phyloP scores from a whole-genome alignment of 2,329 filamentous ascomycete species.

The Sphaerostilbella broomeana region DNA sequence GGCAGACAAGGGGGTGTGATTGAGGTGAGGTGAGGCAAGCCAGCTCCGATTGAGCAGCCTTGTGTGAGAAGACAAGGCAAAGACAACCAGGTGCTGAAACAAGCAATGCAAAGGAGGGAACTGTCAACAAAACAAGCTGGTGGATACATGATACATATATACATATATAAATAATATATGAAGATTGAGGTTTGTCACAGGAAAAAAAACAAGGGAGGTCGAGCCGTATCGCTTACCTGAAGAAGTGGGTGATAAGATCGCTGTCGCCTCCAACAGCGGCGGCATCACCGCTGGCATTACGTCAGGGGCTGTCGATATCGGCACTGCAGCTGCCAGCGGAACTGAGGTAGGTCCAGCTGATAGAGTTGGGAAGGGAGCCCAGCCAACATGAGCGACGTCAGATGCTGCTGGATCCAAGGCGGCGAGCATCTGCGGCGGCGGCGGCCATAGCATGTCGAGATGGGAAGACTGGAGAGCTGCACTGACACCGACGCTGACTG shows the following conservation, averaged over 20 bases:
- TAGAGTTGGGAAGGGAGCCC: neutral
- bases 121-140: neutral
- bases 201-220: too few species aligned
- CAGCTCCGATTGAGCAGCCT: too few species aligned
- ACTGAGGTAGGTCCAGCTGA: conserved; percentile 1
- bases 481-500: neutral
- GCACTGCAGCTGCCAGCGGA: neutral
- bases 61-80: neutral
- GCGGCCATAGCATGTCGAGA: conserved; percentile 9
- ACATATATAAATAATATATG: too few species aligned
- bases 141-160: neutral
- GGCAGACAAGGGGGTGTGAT: too few species aligned
- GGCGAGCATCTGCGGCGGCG: conserved; percentile 4
- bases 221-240: too few species aligned
- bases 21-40: too few species aligned
- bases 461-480: neutral
- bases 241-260: too few species aligned
- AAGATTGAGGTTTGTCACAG: too few species aligned
- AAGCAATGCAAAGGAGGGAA: neutral
- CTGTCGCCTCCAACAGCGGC: neutral
- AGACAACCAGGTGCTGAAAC: neutral
- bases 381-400: neutral
- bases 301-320: neutral
- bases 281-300: neutral
- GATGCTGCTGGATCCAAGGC: conserved; percentile 2